Base-by-base conservation (phyloP, 805 yeast species). In the Crinitomyces ghanaensis region DNA sequence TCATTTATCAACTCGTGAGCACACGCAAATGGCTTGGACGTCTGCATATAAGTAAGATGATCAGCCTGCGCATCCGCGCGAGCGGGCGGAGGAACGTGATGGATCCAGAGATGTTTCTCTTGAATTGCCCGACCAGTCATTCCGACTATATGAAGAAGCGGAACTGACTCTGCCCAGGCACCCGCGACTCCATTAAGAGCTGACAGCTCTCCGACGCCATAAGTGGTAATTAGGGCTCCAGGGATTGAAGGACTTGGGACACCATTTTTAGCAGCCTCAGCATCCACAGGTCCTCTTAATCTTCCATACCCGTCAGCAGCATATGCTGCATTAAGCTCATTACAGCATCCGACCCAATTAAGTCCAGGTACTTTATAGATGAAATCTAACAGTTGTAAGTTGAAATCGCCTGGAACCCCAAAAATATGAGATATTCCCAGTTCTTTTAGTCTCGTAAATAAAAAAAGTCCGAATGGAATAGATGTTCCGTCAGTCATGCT, bases 251-350 rank as follows among this genome's bases (percentile, higher is more conserved):
- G 34, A 8, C 20, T 28, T 5, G 30, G 30, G 11, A 27, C 32
- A 16, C 32, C 28, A 14, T 17, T 16, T 11, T 20, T 11, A n/a
- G 11, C 5, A 13, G 23, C 12, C 2, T 17, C 19, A 28, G 19
- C 19, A 18, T 18, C 9, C 13, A 19, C 35, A 19, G 35, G 18
- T 11, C 35, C 35, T 19, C 75, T 65, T 27, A 63, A 62, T 40
- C 88, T 68, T 13, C 91, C 73, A 49, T 82, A 86, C 4, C 95
- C 96, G 54, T 86, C 95, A 5, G 88, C 86, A 4, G 91, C 75
- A 52, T 86, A 85, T 6, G 93, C 91, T 3, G 91, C 77, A 50
- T 85, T 86, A 42, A 85, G 65, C 59, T 85, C 96, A 50, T 85
- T 85, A 60, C 94, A 82, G 39, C 74, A 72, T 16, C 94, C 94